phyloP scores from a whole-genome alignment of 495 filamentous ascomycete species.

The Oleoguttula mirabilis region DNA sequence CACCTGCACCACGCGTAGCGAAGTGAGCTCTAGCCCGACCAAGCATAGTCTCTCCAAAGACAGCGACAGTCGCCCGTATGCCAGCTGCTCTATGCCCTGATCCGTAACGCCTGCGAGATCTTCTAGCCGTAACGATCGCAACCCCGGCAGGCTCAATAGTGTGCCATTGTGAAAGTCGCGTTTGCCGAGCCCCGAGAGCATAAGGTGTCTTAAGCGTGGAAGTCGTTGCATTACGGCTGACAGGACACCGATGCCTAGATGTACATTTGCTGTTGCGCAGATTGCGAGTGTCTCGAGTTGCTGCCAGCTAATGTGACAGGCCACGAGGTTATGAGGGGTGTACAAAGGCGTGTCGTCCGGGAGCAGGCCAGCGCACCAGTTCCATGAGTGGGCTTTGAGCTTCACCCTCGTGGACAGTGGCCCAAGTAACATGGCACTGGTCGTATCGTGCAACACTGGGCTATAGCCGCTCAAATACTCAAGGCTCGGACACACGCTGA shows the following conservation, averaged over 20 bases:
- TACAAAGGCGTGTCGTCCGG: too few species aligned
- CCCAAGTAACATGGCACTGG: constrained; percentile 63
- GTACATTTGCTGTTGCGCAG: constrained; percentile 41
- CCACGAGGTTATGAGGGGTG: constrained; percentile 50
- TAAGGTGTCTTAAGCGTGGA: constrained; percentile 59
- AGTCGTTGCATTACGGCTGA: constrained; percentile 54
- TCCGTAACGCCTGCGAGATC: constrained; percentile 67
- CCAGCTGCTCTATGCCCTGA: constrained; percentile 60
- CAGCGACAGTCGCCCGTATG: constrained; percentile 24
- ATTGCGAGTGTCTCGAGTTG: constrained; percentile 63
- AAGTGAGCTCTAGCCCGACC: constrained; percentile 82
- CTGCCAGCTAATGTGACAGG: constrained; percentile 59
- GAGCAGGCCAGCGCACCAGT: too few species aligned
- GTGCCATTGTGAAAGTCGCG: constrained; percentile 62
- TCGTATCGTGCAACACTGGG: constrained; percentile 34
- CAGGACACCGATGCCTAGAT: constrained; percentile 43
- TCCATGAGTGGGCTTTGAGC: constrained; percentile 71
- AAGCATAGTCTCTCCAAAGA: constrained; percentile 23
- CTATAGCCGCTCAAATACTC: constrained; percentile 56
- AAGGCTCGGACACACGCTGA: constrained; percentile 80
- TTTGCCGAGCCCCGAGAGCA: constrained; percentile 59
- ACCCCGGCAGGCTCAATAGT: constrained; percentile 54
- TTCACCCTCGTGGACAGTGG: constrained; percentile 64
- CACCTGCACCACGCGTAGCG: constrained; percentile 71
- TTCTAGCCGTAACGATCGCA: constrained; percentile 64